Conservation (phyloP, 78 protist genomes). For the Polysphondylium violaceum region DNA sequence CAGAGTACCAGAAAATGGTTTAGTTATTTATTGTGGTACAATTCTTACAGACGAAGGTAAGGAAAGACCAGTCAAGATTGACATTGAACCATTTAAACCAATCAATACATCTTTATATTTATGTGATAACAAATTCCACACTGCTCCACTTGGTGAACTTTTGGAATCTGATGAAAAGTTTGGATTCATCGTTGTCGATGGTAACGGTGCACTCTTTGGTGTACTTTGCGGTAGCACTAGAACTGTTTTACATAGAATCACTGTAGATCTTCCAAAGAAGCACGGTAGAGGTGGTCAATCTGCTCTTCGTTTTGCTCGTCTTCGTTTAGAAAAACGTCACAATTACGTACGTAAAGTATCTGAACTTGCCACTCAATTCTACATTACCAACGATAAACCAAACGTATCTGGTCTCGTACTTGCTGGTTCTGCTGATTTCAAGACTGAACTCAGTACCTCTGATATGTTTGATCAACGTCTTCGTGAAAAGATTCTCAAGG, state of each 20-base stretch:
- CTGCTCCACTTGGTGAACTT: conserved; percentile 96
- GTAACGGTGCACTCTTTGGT: conserved; percentile 98
- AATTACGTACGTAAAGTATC: conserved; percentile 98
- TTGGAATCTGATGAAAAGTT: conserved; percentile 97
- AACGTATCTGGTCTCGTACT: conserved; percentile 98
- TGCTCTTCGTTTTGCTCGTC: conserved; percentile 99
- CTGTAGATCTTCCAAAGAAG: conserved; percentile 99
- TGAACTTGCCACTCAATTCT: conserved; percentile 95
- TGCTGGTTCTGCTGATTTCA: conserved; percentile 99
- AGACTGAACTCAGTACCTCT: conserved; percentile 91
- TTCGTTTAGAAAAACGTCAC: conserved; percentile 99
- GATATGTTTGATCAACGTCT: conserved; percentile 98
- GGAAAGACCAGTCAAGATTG: conserved; percentile 97
- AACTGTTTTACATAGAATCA: conserved; percentile 95
- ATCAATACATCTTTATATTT: conserved; percentile 98
- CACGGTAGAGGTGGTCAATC: conserved; percentile 99
- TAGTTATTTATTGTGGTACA: conserved; percentile 99
- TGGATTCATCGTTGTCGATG: conserved; percentile 99
- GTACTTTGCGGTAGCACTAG: conserved; percentile 97
- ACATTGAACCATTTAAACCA: conserved; percentile 99
- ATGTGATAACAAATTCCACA: conserved; percentile 99
- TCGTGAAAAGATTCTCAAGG: conserved; percentile 89
- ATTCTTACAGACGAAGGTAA: conserved; percentile 97
- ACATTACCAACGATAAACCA: conserved; percentile 96
- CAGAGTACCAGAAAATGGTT: conserved; percentile 97